Evolutionary conservation across 768 basidiomycete species (phyloP).

Genomic region (Leccinellum rugosiceps): DNA sequence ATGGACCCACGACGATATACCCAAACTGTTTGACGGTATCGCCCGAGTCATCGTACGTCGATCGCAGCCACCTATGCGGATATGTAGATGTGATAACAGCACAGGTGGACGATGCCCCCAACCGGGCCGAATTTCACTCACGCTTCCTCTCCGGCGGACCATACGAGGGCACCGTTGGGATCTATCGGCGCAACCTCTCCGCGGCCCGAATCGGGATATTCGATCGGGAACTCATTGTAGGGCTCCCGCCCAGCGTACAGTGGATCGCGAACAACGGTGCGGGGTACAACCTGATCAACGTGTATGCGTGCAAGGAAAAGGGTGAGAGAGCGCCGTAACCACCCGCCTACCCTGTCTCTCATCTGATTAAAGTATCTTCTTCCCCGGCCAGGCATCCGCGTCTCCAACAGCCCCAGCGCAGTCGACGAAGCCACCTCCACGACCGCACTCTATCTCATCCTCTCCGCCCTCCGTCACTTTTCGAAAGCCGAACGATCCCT

Average conservation of each 20-base stretch:
- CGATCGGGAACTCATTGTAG: slow-evolving; percentile 51
- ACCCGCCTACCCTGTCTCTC: not conserved
- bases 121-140: slow-evolving; percentile 43
- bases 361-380: not conserved
- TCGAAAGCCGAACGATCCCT: slow-evolving; percentile 54
- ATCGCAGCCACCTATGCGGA: not conserved
- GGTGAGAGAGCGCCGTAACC: slow-evolving; percentile 55
- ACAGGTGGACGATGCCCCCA: slow-evolving; percentile 39
- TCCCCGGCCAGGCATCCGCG: slow-evolving; percentile 42
- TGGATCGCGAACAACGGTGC: slow-evolving; percentile 90
- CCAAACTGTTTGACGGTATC: slow-evolving; percentile 56
- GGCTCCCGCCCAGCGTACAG: slow-evolving; percentile 59
- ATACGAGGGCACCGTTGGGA: slow-evolving; percentile 46
- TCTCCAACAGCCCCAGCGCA: slow-evolving; percentile 89
- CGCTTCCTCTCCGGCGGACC: slow-evolving; percentile 43
- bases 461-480: slow-evolving; percentile 75
- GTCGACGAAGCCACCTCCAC: slow-evolving; percentile 91
- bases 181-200: slow-evolving; percentile 48
- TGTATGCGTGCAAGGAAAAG: slow-evolving; percentile 64
- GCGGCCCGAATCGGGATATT: slow-evolving; percentile 45
- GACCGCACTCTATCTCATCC: slow-evolving; percentile 77
- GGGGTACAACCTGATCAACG: slow-evolving; percentile 83
- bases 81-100: not conserved
- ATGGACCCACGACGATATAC: slow-evolving; percentile 75
- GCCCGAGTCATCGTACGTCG: slow-evolving; percentile 72